Percentiles rank a stretch among this genome's conserved stretches.
Conservation (phyloP, 2,329 filamentous ascomycete species). For the Sporothrix mexicana region DNA sequence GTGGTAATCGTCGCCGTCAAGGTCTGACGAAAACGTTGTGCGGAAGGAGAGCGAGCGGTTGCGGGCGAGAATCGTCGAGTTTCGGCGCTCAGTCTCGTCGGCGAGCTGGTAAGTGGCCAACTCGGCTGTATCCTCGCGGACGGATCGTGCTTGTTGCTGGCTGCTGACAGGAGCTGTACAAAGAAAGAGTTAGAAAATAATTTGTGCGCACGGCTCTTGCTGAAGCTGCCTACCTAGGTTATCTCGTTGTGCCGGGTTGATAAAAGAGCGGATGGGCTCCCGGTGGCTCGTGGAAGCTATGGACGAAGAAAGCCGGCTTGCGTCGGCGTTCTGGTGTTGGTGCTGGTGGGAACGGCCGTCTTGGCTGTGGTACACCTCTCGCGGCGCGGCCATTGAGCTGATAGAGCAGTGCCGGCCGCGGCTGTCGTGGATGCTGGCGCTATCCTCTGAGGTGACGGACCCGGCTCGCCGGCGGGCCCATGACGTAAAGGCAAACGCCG, state of each 20-base stretch:
- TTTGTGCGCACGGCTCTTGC: not conserved
- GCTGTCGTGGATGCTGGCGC: slow-evolving; percentile 26
- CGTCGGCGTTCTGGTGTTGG: slow-evolving; percentile 34
- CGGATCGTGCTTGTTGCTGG: slow-evolving; percentile 74
- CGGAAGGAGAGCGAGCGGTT: slow-evolving; percentile 47
- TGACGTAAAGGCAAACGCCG: slow-evolving; percentile 54
- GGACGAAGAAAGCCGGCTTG: slow-evolving; percentile 49
- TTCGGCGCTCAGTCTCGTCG: slow-evolving; percentile 57
- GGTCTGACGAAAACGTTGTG: slow-evolving; percentile 40
- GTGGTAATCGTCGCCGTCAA: slow-evolving; percentile 39
- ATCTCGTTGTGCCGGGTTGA: slow-evolving; percentile 68
- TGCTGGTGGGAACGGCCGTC: slow-evolving; percentile 33
- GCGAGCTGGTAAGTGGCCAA: slow-evolving; percentile 82
- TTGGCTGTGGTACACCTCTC: slow-evolving; percentile 36
- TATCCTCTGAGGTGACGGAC: slow-evolving; percentile 43
- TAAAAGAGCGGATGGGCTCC: slow-evolving; percentile 74
- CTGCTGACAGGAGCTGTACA: slow-evolving; percentile 64
- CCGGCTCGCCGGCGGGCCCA: slow-evolving; percentile 53
- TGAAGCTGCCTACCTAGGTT: slow-evolving; percentile 55
- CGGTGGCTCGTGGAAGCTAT: slow-evolving; percentile 54
- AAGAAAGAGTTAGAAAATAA: not conserved
- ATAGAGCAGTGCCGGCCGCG: slow-evolving; percentile 37
- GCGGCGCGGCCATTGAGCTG: slow-evolving; percentile 43
- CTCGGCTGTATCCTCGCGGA: slow-evolving; percentile 86
- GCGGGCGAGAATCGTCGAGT: slow-evolving; percentile 54